A percentile compares a stretch with the other conserved stretches of the same genome.
These are phyloP conservation scores for Mucor ambiguus DNA, from an alignment of 371 early-diverging fungal species.

Conservation along the genomic window DNA sequence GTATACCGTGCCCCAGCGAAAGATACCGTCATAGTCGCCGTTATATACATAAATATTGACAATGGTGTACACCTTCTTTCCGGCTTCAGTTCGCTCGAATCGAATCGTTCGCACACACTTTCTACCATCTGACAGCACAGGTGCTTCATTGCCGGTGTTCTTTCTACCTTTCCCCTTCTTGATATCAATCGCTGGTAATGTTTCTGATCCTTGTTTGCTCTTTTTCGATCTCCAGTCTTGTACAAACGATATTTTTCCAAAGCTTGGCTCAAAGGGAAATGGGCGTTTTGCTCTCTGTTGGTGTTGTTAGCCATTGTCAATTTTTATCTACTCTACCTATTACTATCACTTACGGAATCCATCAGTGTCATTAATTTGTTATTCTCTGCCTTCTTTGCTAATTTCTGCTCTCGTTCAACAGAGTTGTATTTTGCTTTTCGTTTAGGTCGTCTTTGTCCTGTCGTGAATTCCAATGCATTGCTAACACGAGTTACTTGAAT, in stretches of 20 bases:
- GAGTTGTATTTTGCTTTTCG: conserved; percentile 65
- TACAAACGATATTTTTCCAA: conserved; percentile 62
- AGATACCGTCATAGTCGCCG: conserved; percentile 55
- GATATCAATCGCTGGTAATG: conserved; percentile 53
- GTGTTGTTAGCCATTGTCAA: no score
- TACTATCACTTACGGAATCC: conserved; percentile 48
- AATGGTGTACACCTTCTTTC: conserved; percentile 56
- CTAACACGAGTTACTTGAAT: conserved; percentile 59
- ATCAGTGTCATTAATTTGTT: conserved; percentile 63
- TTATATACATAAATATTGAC: conserved; percentile 54
- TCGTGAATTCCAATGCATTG: conserved; percentile 55
- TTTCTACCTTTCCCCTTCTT: conserved; percentile 58
- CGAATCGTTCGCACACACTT: conserved; percentile 61
- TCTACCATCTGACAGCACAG: conserved; percentile 51
- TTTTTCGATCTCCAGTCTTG: conserved; percentile 64
- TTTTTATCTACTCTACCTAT: no score
- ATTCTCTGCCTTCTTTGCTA: conserved; percentile 61
- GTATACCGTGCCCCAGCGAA: conserved; percentile 60
- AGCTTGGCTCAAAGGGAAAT: conserved; percentile 56
- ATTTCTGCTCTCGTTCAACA: conserved; percentile 59
- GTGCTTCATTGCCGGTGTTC: conserved; percentile 28
- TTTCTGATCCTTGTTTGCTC: conserved; percentile 45
- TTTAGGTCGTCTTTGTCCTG: conserved; percentile 40
- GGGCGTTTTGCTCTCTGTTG: conserved; percentile 45
- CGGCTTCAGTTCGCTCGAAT: conserved; percentile 57